A percentile compares a stretch with the other conserved stretches of the same genome.
phyloP scores from a whole-genome alignment of 306 rosid species.

The Glycine tomentella region DNA sequence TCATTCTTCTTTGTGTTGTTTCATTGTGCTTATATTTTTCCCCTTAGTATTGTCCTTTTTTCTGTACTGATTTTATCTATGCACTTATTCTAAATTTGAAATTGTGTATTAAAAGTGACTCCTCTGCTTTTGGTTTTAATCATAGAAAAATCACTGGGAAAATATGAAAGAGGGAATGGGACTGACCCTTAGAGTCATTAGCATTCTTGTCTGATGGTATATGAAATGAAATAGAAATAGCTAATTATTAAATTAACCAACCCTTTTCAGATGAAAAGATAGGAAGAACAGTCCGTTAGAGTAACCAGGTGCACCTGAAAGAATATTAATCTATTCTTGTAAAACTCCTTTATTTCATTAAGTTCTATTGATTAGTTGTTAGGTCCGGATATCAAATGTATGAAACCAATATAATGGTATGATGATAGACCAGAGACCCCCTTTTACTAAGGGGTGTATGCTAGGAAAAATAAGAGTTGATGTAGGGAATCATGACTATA shows the following conservation, averaged over 20 bases:
- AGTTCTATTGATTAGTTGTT: not conserved
- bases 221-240: slow-evolving; percentile 56
- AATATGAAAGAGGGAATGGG: not conserved
- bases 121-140: no score
- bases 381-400: slow-evolving; percentile 8
- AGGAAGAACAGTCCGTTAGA: slow-evolving; percentile 42
- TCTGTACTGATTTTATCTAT: not conserved
- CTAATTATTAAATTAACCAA: slow-evolving; percentile 34
- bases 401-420: not conserved
- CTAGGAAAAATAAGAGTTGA: not conserved
- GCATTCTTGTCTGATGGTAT: slow-evolving; percentile 96
- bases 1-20: not conserved
- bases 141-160: not conserved
- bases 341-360: slow-evolving; percentile 25
- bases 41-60: not conserved
- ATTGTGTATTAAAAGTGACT: not conserved
- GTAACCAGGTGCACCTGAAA: slow-evolving; percentile 29
- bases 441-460: not conserved
- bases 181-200: slow-evolving; percentile 70
- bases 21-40: not conserved
- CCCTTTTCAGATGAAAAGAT: slow-evolving; percentile 16
- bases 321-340: not conserved
- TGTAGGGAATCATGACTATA: not conserved
- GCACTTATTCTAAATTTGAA: not conserved
- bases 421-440: not conserved